These are phyloP conservation scores for Miscanthus lutarioriparius DNA, from an alignment of 176 grass and related monocot genomes.

Conservation along the genomic window DNA sequence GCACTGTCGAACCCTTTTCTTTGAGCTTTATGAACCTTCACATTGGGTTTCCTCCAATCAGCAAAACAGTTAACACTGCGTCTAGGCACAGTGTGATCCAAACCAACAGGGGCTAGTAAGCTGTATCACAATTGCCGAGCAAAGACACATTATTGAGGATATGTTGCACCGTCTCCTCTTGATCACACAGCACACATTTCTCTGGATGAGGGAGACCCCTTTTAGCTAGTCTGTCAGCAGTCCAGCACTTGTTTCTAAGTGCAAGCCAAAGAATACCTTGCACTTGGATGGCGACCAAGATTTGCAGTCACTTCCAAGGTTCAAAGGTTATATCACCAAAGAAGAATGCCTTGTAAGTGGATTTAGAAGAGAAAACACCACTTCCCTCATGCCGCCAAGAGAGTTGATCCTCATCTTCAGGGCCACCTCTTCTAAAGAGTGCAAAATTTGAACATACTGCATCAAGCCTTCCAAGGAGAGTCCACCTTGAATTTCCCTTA, in stretches of 20 bases:
- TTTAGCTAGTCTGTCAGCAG: background rate
- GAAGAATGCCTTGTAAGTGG: too few relatives aligned
- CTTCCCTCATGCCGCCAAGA: background rate
- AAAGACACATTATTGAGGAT: background rate
- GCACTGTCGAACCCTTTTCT: background rate
- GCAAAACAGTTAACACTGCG: background rate
- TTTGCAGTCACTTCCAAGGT: background rate
- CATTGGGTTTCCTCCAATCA: background rate
- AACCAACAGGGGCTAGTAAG: background rate
- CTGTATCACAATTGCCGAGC: background rate
- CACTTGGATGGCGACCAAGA: background rate
- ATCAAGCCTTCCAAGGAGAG: background rate
- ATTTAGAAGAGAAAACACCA: background rate
- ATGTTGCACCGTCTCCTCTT: background rate
- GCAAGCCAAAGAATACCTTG: background rate
- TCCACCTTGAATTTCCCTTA: background rate
- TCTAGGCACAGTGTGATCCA: background rate
- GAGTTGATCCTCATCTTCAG: background rate
- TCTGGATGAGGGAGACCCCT: background rate
- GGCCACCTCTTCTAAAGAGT: background rate
- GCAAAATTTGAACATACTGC: background rate
- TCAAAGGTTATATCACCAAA: background rate
- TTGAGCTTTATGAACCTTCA: background rate
- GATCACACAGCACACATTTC: background rate
- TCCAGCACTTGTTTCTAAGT: background rate